phyloP scores from a whole-genome alignment of 2,329 filamentous ascomycete species.

The Triangularia setosa region DNA sequence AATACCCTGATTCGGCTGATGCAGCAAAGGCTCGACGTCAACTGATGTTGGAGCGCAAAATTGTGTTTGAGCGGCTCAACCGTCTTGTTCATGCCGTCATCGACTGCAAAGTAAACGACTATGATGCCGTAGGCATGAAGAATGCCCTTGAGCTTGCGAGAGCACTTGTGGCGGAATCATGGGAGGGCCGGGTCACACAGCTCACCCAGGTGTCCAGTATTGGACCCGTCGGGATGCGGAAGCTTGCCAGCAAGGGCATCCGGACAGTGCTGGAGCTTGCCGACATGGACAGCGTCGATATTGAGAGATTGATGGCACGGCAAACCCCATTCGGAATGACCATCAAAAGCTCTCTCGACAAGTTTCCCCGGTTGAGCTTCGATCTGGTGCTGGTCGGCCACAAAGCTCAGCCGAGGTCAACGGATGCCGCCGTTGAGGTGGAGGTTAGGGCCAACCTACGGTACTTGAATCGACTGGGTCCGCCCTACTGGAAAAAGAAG shows the following conservation, averaged over 20 bases:
- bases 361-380: constrained; percentile 62
- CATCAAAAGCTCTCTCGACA: constrained; percentile 58
- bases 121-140: constrained; percentile 63
- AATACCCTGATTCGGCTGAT: constrained; percentile 54
- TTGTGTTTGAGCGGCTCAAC: constrained; percentile 65
- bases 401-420: constrained; percentile 32
- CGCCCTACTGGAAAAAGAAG: constrained; percentile 60
- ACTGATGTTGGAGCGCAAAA: constrained; percentile 55
- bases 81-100: constrained; percentile 71
- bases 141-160: constrained; percentile 74
- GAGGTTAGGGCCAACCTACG: constrained; percentile 64
- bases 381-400: constrained; percentile 33
- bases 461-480: constrained; percentile 63
- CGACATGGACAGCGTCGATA: constrained; percentile 60
- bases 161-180: constrained; percentile 68
- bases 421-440: constrained; percentile 48
- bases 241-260: constrained; percentile 67
- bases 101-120: constrained; percentile 59
- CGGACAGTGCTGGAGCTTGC: constrained; percentile 68
- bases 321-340: constrained; percentile 80
- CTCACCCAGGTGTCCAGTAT: constrained; percentile 79
- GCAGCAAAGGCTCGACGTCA: constrained; percentile 48
- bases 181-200: constrained; percentile 79
- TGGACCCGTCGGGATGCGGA: constrained; percentile 70
- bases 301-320: constrained; percentile 72